These are phyloP conservation scores for Coemansia sp. DNA, from an alignment of 192 early-diverging fungal species.

Conservation along the genomic window DNA sequence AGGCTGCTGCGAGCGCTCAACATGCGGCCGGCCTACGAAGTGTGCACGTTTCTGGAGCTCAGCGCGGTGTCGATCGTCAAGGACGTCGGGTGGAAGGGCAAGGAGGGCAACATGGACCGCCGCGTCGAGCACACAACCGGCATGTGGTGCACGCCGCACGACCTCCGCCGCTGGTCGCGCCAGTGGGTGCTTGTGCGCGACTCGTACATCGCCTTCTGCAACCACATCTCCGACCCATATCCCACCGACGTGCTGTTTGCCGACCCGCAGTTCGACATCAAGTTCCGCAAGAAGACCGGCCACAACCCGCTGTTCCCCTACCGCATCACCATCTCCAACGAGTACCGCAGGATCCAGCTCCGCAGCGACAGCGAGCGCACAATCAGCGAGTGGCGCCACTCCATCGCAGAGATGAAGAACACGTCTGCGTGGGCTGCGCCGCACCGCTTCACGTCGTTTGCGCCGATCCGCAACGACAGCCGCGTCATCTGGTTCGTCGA, in stretches of 20 bases:
- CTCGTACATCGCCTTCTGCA: conserved; percentile 62
- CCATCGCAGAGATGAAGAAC: conserved; percentile 60
- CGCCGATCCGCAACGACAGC: conserved; percentile 67
- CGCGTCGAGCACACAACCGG: conserved; percentile 60
- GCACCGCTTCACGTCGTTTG: conserved; percentile 75
- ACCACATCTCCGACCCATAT: conserved; percentile 53
- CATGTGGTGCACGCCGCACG: conserved; percentile 53
- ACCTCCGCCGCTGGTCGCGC: conserved; percentile 60
- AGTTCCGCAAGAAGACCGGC: conserved; percentile 53
- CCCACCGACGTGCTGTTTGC: conserved; percentile 57
- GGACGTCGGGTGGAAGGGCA: conserved; percentile 85
- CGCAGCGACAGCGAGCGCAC: conserved; percentile 66
- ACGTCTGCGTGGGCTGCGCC: conserved; percentile 65
- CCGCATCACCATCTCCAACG: conserved; percentile 64
- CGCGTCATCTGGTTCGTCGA: conserved; percentile 74
- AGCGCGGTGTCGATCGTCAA: conserved; percentile 71
- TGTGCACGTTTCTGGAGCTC: conserved; percentile 78
- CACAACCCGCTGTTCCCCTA: conserved; percentile 61
- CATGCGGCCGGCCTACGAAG: conserved; percentile 66
- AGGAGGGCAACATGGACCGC: conserved; percentile 73
- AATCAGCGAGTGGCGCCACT: conserved; percentile 71
- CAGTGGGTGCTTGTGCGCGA: conserved; percentile 79
- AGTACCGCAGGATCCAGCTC: conserved; percentile 66
- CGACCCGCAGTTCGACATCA: conserved; percentile 55
- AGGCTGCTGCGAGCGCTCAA: conserved; percentile 62